These are phyloP conservation scores for Paracoccidioides brasiliensis DNA, from an alignment of 2,329 filamentous ascomycete species.

Conservation along the genomic window DNA sequence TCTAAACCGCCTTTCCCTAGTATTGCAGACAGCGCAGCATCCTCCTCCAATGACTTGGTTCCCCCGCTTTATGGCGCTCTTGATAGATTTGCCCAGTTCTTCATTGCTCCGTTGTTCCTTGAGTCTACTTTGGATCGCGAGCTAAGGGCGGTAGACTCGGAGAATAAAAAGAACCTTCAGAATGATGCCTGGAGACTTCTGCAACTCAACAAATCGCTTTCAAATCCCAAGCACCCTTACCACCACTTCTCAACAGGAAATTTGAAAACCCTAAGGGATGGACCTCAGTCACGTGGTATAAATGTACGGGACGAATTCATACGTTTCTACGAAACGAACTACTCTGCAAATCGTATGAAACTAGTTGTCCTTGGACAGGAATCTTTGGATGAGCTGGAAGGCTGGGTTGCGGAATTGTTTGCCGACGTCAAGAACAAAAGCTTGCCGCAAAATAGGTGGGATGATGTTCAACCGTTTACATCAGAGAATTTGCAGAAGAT, in stretches of 20 bases:
- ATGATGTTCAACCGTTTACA: constrained; percentile 46
- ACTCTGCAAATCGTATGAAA: constrained; percentile 91
- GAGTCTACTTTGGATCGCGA: constrained; percentile 76
- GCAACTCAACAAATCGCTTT: constrained; percentile 78
- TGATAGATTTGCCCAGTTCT: constrained; percentile 89
- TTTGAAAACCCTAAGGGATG: constrained; percentile 69
- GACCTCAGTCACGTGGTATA: constrained; percentile 64
- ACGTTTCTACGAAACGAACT: constrained; percentile 76
- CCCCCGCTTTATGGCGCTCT: constrained; percentile 68
- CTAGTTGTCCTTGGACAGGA: constrained; percentile 75
- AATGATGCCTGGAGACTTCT: constrained; percentile 78
- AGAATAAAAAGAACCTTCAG: constrained; percentile 96
- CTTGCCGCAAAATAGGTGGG: constrained; percentile 55
- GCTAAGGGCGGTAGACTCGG: constrained; percentile 78
- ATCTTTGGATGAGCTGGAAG: constrained; percentile 64
- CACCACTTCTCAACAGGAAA: constrained; percentile 89
- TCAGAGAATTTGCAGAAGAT: constrained; percentile 49
- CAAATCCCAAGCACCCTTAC: constrained; percentile 76
- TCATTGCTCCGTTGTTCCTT: constrained; percentile 75
- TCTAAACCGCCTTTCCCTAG: constrained; percentile 6
- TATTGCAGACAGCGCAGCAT: constrained; percentile 14
- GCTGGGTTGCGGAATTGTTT: constrained; percentile 76
- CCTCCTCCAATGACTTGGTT: constrained; percentile 13
- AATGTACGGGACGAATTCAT: constrained; percentile 87
- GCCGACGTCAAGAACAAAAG: constrained; percentile 70